Evolutionary conservation across 148 eudicot genomes (phyloP).

Genomic region (Silene latifolia): DNA sequence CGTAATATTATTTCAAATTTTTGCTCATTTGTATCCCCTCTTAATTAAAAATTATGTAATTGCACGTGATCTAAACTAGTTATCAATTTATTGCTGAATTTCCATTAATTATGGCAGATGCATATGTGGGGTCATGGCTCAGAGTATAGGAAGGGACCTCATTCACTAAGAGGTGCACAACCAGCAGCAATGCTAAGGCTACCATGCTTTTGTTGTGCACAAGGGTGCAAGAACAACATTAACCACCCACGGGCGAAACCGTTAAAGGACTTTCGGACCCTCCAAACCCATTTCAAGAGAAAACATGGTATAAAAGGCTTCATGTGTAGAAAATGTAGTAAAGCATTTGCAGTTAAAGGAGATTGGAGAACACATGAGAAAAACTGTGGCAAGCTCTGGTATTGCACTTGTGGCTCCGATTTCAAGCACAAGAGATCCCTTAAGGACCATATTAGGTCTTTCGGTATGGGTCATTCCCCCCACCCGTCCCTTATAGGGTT

Average conservation of each 20-base stretch:
- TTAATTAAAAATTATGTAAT: too few relatives aligned
- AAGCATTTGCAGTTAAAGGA: slow-evolving; percentile 65
- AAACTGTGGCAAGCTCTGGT: slow-evolving; percentile 72
- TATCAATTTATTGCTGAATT: background rate
- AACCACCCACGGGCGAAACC: slow-evolving; percentile 71
- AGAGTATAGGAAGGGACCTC: slow-evolving; percentile 60
- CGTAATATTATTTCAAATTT: too few relatives aligned
- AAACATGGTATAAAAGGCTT: slow-evolving; percentile 65
- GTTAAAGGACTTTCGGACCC: slow-evolving; percentile 64
- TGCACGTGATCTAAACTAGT: too few relatives aligned
- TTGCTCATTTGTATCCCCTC: too few relatives aligned
- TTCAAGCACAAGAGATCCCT: slow-evolving; percentile 73
- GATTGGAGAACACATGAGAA: slow-evolving; percentile 80
- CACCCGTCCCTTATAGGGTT: slow-evolving; percentile 47
- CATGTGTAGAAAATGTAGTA: slow-evolving; percentile 54
- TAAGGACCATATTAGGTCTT: slow-evolving; percentile 66
- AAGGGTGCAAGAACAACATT: slow-evolving; percentile 72
- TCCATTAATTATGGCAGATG: slow-evolving; percentile 41
- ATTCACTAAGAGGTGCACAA: slow-evolving; percentile 58
- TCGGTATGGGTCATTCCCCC: slow-evolving; percentile 60
- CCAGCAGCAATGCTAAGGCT: slow-evolving; percentile 70
- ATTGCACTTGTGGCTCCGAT: slow-evolving; percentile 67
- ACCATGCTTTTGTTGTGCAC: slow-evolving; percentile 67
- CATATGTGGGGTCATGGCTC: slow-evolving; percentile 86
- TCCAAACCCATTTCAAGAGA: slow-evolving; percentile 73